phyloP scores from a whole-genome alignment of 202 grass and related monocot genomes.

The Saccharum hybrid region DNA sequence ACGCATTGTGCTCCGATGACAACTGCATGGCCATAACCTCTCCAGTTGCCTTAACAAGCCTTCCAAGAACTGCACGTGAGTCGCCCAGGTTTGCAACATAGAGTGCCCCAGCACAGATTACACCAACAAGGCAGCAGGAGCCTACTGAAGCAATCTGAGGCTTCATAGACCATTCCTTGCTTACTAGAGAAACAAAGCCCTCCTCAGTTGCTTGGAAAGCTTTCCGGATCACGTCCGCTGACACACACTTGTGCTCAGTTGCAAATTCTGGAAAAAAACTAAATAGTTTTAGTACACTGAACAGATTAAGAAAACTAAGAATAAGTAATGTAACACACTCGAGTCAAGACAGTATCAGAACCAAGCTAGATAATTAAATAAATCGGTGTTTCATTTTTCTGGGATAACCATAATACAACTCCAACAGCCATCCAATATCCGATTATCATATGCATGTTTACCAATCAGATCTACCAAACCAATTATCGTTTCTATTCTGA shows the following conservation, averaged over 20 bases:
- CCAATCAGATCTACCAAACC: constrained; percentile 38
- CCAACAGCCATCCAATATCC: neutral
- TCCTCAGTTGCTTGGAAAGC: constrained; percentile 88
- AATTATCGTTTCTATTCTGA: neutral
- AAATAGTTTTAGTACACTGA: constrained; percentile 26
- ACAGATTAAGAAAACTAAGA: constrained; percentile 16
- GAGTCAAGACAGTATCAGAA: neutral
- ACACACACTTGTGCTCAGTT: constrained; percentile 82
- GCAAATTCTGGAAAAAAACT: constrained; percentile 62
- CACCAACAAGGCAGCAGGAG: constrained; percentile 79
- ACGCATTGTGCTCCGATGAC: constrained; percentile 82
- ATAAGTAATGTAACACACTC: constrained; percentile 1
- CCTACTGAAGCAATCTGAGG: constrained; percentile 90
- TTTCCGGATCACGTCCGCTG: constrained; percentile 73
- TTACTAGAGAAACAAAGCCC: constrained; percentile 78
- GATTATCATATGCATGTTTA: constrained; percentile 6
- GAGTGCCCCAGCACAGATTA: constrained; percentile 71
- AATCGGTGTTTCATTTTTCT: neutral
- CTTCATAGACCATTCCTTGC: constrained; percentile 70
- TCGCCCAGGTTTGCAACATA: constrained; percentile 81
- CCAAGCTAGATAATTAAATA: constrained; percentile 17
- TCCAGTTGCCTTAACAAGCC: constrained; percentile 75
- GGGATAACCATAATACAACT: neutral
- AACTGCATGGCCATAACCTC: constrained; percentile 72
- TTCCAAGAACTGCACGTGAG: constrained; percentile 81